Conservation (phyloP, 129 eudicot genomes). For the Escallonia rubra region DNA sequence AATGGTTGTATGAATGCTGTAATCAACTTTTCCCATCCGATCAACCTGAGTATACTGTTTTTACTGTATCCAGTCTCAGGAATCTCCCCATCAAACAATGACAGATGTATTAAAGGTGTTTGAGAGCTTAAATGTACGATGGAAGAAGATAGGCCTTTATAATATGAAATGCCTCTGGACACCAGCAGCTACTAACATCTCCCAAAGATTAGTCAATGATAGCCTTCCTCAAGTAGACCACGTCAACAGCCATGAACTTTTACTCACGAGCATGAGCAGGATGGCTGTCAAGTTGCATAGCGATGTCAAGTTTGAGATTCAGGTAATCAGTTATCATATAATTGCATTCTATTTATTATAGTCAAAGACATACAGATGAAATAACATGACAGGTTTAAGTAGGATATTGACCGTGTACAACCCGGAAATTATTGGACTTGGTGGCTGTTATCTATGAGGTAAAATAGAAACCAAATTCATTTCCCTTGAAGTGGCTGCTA, state of each 20-base stretch:
- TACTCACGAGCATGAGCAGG: conserved; percentile 14
- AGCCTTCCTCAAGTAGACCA: conserved; percentile 23
- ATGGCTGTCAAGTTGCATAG: conserved; percentile 13
- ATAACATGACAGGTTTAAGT: too few relatives aligned
- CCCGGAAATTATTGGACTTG: too few relatives aligned
- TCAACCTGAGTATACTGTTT: neutral
- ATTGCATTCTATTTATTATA: too few relatives aligned
- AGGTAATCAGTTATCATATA: conserved; percentile 23
- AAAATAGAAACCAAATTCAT: too few relatives aligned
- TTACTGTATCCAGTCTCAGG: conserved; percentile 37
- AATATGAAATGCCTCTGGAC: conserved; percentile 67
- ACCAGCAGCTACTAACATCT: conserved; percentile 20
- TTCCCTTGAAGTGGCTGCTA: too few relatives aligned
- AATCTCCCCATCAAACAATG: conserved; percentile 52
- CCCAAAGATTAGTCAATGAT: conserved; percentile 11
- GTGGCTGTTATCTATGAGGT: too few relatives aligned
- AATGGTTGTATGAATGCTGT: neutral
- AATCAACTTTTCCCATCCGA: neutral
- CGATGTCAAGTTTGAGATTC: conserved; percentile 62
- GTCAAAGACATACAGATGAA: too few relatives aligned
- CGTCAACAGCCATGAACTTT: conserved; percentile 11
- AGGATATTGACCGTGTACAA: too few relatives aligned
- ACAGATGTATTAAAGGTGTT: conserved; percentile 42
- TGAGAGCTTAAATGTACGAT: conserved; percentile 45
- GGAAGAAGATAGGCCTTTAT: conserved; percentile 61